Evolutionary conservation across 352 stramenopile species (phyloP), one percentile per base, ranked within the genome.

Genomic region (Globisporangium sylvaticum): DNA sequence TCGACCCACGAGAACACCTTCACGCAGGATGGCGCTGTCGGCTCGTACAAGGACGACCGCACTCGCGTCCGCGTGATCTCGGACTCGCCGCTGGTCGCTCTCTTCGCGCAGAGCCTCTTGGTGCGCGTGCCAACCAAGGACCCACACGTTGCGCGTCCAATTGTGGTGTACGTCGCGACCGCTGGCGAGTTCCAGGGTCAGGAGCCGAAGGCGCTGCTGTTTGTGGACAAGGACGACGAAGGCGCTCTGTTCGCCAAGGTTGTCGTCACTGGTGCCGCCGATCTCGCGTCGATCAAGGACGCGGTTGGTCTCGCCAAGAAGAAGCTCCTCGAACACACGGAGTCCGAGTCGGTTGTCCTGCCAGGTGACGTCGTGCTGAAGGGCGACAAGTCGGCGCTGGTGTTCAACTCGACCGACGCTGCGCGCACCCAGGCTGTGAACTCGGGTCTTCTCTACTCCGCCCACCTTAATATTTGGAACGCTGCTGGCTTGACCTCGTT

Each of bases 1-100:
- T 90, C 83, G 48, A 73, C 71, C 24, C 73, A 86, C 42, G 62
- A 76, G 1, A 82, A 69, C 58, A 66, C 91, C 62, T 94, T 90
- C 68, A 82, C 84, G 31, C 83, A 91, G 59, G 87, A 94, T 61
- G 83, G 87, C 48, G 87, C 84, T 20, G 78, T 90, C 10, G 87
- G 87, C n/a, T 91, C 84, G 12, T 90, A 83, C 71, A 87, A 88
- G 70, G 84, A 89, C 57, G 83, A 87, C 60, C 84, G 84, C 67
- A 87, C 84, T 29, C 84, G 83, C 66, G 81, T 91, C 53, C 87
- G 87, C 31, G 84, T 94, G 34, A 90, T 94, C 70, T 83, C 87
- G 29, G 87, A 94, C 74, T 89, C 83, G 39, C 80, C 87, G n/a
- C 46, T 84, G 32, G 77, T 90, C 39, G 87, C 87, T 50, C 72